Evolutionary conservation across 257 asterid species (phyloP), one percentile per base, ranked within the genome.

Genomic region (Solanum clarkiae): DNA sequence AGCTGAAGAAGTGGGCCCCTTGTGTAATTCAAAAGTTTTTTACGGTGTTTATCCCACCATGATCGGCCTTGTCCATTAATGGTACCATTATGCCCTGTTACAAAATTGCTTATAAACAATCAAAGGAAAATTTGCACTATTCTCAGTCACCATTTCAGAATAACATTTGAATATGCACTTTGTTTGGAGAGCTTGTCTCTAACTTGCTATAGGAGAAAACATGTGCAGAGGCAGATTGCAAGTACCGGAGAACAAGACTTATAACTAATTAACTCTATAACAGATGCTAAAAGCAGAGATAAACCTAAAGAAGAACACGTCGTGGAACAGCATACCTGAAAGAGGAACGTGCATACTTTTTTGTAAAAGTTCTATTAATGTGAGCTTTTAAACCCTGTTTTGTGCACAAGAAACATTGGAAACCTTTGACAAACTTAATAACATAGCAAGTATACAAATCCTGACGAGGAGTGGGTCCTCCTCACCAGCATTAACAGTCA

Each of bases 1-100:
- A 95, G 91, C 90, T 95, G 99, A 89, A 95, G 94, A 42, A 95
- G 97, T 20, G 98, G 99, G 6, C 98, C 99, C 92, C 99, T 90
- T 0, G 99, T 94, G 92, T 94, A 88, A 87, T 93, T 95, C 84
- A 95, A 85, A 80, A 80, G 92, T 17, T 92, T 90, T 72, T 88
- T 93, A 14, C 83, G 90, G 86, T 92, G 91, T 89, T 95, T 95
- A 74, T 91, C 89, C 99, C 99, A 95, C 99, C 99, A 95, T 80
- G 90, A 84, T 86, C 87, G 94, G 89, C 99, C 98, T 92, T 95
- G 99, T 42, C 99, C 99, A 24, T 91, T 85, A 83, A 95, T 94
- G 83, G 98, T 94, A 60, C 99, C 99, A 87, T 95, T 95, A 87
- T 95, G 92, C 66, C 99, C 98, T 95, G 90, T 89, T 85, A 83